phyloP scores from a whole-genome alignment of 2,329 filamentous ascomycete species.

The Penicillium sp. region DNA sequence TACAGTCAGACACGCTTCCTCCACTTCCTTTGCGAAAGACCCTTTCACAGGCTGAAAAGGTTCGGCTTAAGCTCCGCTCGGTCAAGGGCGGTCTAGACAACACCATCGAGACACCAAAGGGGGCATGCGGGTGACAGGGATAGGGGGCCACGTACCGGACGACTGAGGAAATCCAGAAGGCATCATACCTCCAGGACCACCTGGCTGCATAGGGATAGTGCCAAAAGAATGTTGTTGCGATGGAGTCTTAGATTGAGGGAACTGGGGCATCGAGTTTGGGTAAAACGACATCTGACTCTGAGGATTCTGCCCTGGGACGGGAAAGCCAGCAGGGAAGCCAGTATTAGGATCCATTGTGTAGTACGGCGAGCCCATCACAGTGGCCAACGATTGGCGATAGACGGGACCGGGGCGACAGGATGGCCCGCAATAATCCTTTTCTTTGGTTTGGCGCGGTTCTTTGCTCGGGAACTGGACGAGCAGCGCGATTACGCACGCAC shows the following conservation, averaged over 20 bases:
- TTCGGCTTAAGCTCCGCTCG: too few relatives aligned
- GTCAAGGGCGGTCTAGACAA: neutral
- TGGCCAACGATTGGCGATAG: conserved; percentile 6
- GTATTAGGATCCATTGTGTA: conserved; percentile 24
- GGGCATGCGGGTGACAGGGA: conserved; percentile 1
- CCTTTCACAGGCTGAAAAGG: too few relatives aligned
- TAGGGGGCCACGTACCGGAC: conserved; percentile 28
- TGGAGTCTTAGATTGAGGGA: conserved; percentile 31
- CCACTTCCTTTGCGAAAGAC: too few relatives aligned
- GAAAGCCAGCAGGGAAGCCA: conserved; percentile 30
- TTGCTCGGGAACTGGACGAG: too few relatives aligned
- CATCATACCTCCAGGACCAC: conserved; percentile 37
- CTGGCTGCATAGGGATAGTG: conserved; percentile 32
- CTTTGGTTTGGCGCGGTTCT: neutral
- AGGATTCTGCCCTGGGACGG: conserved; percentile 31
- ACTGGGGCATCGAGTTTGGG: conserved; percentile 30
- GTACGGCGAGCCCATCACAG: conserved; percentile 12
- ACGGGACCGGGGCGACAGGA: conserved; percentile 9
- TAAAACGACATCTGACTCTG: conserved; percentile 35
- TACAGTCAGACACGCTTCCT: too few relatives aligned
- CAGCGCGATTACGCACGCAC: conserved; percentile 18
- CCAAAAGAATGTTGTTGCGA: conserved; percentile 34
- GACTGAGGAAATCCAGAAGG: conserved; percentile 33
- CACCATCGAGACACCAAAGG: conserved; percentile 8
- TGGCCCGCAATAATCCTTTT: conserved; percentile 10